Evolutionary conservation across 164 flowering plant genomes (phyloP), one percentile per base, ranked within the genome.

Genomic region (Umbilicus rupestris): DNA sequence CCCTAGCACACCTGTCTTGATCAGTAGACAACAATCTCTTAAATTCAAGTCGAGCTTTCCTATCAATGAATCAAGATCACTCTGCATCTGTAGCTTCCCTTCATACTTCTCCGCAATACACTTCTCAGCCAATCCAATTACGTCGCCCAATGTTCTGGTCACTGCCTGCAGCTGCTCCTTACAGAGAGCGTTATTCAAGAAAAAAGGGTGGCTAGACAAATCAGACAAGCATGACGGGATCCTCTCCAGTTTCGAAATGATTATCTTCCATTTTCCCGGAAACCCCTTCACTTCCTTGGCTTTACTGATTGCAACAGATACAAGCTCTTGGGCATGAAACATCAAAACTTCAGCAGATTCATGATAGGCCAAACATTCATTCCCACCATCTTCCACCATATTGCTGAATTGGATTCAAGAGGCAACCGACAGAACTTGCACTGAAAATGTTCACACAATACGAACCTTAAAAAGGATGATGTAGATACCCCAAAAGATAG

Each of bases 21-120:
- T 79, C 76, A 93, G 65, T 39, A 85, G 82, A 62, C 90, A 83
- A 68, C 96, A 92, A 62, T 88, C 96, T 29, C 86, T 68, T 66
- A 90, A 78, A 80, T 86, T 90, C 76, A 90, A 73, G 69, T 90
- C 97, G 74, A 93, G 72, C 65, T 84, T 84, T 19, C 90, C 88
- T 0, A 78, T 73, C 29, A 93, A 66, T 0, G 96, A 76, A 70
- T 90, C 97, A 16, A 93, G 89, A 75, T 93, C 86, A 64, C 97
- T 93, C 76, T 93, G 98, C 96, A 88, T 88, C 76, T 75, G 78
- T 59, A 93, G 90, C 82, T 93, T 90, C 17, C 97, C 96, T 37
- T 81, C 86, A 69, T 80, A 87, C 58, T 76, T 93, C 72, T 83
- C 90, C 52, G 71, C 70, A 49, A 74, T 17, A 63, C 96, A 90